Evolutionary conservation across 1,284 basidiomycete genomes (phyloP).

Genomic region (Leccinum brunneo-olivaceum): DNA sequence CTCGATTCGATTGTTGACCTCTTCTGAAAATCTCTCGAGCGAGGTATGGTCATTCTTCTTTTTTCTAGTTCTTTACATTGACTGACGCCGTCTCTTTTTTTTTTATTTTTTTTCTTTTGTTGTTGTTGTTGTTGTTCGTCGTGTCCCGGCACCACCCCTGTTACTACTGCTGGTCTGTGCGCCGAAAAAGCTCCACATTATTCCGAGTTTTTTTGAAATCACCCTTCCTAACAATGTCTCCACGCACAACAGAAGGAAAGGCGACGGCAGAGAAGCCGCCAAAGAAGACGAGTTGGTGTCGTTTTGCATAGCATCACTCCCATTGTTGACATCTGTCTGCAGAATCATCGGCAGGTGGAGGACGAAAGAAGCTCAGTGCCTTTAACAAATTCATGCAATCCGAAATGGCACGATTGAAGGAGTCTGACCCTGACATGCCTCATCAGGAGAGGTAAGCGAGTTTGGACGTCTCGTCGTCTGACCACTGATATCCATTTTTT

Average conservation of each 20-base stretch:
- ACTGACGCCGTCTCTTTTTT: neutral
- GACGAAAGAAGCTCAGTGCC: conserved; percentile 52
- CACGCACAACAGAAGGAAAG: conserved; percentile 27
- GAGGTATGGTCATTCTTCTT: conserved; percentile 10
- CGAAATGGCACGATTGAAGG: conserved; percentile 70
- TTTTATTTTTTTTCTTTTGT: conserved; percentile 2
- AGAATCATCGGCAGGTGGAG: conserved; percentile 38
- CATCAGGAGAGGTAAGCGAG: conserved; percentile 62
- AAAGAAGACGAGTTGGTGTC: conserved; percentile 30
- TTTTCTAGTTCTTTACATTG: neutral
- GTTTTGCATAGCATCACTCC: neutral
- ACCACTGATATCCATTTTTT: conserved; percentile 7
- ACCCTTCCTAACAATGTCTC: conserved; percentile 21
- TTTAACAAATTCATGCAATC: conserved; percentile 79
- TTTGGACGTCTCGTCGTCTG: conserved; percentile 5
- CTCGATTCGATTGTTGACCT: conserved; percentile 6
- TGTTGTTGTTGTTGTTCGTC: conserved; percentile 3
- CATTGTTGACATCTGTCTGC: conserved; percentile 10
- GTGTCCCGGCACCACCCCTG: conserved; percentile 25
- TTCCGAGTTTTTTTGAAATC: neutral
- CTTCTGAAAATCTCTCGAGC: conserved; percentile 6
- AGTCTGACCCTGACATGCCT: conserved; percentile 57
- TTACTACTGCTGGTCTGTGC: conserved; percentile 26
- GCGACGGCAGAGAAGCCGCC: conserved; percentile 26
- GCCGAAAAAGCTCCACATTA: conserved; percentile 13